Conservation (phyloP, 108 stramenopile genomes). For the Hondaea fermentalgiana region DNA sequence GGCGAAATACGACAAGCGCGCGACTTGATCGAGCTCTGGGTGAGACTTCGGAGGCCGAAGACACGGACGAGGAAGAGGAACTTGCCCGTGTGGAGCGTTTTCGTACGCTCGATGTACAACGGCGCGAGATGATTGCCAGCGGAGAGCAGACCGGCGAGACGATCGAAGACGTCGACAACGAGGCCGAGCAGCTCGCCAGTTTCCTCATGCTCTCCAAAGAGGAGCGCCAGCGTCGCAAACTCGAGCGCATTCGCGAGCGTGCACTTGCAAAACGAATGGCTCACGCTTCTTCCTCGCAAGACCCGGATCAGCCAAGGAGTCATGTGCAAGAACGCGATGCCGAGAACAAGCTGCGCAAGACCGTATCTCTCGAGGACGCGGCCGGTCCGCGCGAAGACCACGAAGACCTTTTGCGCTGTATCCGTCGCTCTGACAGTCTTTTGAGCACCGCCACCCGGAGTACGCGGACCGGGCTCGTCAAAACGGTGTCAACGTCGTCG, state of each 20-base stretch:
- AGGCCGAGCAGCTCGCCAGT: not conserved
- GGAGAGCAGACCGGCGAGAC: not conserved
- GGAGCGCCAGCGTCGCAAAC: not conserved
- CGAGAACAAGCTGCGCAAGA: not conserved
- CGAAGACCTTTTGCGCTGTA: not conserved
- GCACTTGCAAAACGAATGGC: not conserved
- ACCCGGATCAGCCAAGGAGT: not conserved
- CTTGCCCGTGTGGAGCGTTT: not conserved
- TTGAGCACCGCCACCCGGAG: not conserved
- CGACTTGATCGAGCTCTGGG: not conserved
- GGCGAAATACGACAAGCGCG: not conserved
- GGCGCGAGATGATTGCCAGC: not conserved
- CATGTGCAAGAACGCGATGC: not conserved
- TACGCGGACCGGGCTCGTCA: not conserved
- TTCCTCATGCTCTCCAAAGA: not conserved
- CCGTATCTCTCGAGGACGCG: not conserved
- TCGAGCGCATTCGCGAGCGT: not conserved
- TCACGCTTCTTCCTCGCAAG: not conserved
- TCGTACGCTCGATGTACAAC: not conserved
- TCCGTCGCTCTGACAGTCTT: not conserved
- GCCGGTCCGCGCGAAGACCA: not conserved
- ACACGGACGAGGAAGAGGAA: conserved; percentile 8
- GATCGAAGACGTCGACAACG: not conserved
- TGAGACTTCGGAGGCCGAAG: not conserved
- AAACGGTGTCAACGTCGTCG: not conserved